Evolutionary conservation across 2,329 filamentous ascomycete genomes (phyloP).

Genomic region (Sporothrix protearum): DNA sequence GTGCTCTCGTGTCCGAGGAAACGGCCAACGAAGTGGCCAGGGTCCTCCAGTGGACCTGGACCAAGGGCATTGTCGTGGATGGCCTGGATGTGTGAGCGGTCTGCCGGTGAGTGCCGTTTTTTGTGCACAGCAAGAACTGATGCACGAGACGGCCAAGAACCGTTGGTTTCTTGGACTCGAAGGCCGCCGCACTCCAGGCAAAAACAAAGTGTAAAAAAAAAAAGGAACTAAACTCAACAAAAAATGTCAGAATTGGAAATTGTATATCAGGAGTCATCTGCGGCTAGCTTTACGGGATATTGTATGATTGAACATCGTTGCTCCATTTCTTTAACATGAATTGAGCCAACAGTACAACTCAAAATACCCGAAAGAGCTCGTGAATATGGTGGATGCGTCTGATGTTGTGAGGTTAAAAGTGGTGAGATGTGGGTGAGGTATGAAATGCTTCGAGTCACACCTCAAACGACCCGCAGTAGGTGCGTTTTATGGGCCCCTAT

Average conservation of each 20-base stretch:
- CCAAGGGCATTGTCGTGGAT: conserved; percentile 79
- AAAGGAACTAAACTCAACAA: neutral
- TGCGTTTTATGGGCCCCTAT: conserved; percentile 1
- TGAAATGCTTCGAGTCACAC: neutral
- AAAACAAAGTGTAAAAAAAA: conserved; percentile 16
- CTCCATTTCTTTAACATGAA: neutral
- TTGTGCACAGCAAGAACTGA: neutral
- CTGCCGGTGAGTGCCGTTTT: conserved; percentile 1
- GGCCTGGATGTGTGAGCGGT: conserved; percentile 69
- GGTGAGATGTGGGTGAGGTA: too few species aligned
- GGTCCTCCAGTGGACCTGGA: conserved; percentile 77
- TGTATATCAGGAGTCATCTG: conserved; percentile 16
- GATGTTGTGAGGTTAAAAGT: neutral
- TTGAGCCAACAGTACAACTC: neutral
- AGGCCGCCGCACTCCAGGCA: conserved; percentile 12
- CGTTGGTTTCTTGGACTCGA: neutral
- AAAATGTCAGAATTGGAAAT: conserved; percentile 9
- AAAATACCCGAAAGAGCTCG: neutral
- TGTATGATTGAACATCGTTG: conserved; percentile 8
- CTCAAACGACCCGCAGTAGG: neutral
- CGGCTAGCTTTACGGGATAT: conserved; percentile 14
- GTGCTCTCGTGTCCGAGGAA: conserved; percentile 74
- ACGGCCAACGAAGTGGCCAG: conserved; percentile 72
- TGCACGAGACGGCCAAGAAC: neutral
- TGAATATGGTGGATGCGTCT: neutral